A percentile compares a stretch with the other conserved stretches of the same genome.
Conservation (phyloP, 371 early-diverging fungal species). For the Gilbertella persicaria region DNA sequence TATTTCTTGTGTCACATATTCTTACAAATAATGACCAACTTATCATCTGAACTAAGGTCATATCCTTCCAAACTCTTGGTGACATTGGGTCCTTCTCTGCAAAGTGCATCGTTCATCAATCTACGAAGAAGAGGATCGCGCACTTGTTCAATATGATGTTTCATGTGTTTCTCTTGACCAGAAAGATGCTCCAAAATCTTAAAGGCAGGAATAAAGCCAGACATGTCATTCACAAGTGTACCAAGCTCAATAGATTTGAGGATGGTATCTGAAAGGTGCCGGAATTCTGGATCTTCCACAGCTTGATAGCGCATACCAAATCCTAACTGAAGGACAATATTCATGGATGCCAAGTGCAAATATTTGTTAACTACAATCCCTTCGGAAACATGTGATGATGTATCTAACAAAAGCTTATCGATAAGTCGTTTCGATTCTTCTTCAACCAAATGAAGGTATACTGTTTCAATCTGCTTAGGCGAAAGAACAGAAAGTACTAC, state of each 20-base stretch:
- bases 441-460: too few species aligned
- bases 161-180: background rate
- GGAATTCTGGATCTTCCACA: slow-evolving; percentile 4
- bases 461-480: too few species aligned
- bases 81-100: background rate
- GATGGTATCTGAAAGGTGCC: background rate
- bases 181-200: background rate
- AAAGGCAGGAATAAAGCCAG: slow-evolving; percentile 3
- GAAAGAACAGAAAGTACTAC: too few species aligned
- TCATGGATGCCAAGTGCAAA: background rate
- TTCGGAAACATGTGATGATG: too few species aligned
- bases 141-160: background rate
- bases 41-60: background rate
- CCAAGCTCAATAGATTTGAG: background rate
- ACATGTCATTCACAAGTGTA: slow-evolving; percentile 1
- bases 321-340: slow-evolving; percentile 1
- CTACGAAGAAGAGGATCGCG: slow-evolving; percentile 5
- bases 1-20: background rate
- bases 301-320: background rate
- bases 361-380: too few species aligned
- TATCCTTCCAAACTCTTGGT: slow-evolving; percentile 1
- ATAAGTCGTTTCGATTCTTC: too few species aligned
- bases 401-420: too few species aligned
- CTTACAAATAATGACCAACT: background rate
- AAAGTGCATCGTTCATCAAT: background rate